Base-by-base conservation (phyloP, 371 early-diverging fungal genomes). In the Lichtheimia hyalospora region DNA sequence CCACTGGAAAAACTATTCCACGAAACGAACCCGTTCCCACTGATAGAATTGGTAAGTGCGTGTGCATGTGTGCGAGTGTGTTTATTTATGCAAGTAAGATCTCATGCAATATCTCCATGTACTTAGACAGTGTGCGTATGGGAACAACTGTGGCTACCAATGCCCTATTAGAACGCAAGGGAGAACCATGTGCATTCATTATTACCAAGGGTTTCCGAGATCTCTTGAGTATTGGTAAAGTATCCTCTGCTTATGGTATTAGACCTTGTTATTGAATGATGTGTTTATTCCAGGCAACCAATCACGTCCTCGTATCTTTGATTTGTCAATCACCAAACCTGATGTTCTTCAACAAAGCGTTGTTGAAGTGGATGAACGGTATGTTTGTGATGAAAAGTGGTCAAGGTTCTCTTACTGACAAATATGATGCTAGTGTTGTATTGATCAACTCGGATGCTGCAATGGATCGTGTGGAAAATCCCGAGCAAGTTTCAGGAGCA, bases 61-160 rank as follows among this genome's bases (percentile, higher is more conserved):
- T 42, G 50, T 54, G n/a, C 7, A 25, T 14, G 23, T 6, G 52
- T 15, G 14, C 39, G 20, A 13, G 39, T 21, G 13, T 42, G 20
- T n/a, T 25, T 21, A 24, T 39, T 34, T 14, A 27, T 42, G 10
- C 18, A 52, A 15, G 28, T 34, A 49, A n/a, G 20, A 62, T 39
- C 15, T 6, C 25, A 25, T 42, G 24, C 42, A 51, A 16, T 25
- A 46, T 40, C 21, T 25, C 25, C 25, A 25, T 25, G 5, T 74
- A n/a, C n/a, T n/a, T n/a, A 87, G 91, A 90, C 53, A 85, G 90
- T 48, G 90, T 98, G 25, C 89, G 96, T 27, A 96, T 96, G 95
- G 96, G 96, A 28, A 97, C 96, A 0, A 98, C 97, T 0, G 97
- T 98, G 1, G 98, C 98, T 0, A 98, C 98, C 12, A 98, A 98